These are phyloP conservation scores for Adansonia gregorii DNA, from an alignment of 441 rosid species.

Conservation along the genomic window DNA sequence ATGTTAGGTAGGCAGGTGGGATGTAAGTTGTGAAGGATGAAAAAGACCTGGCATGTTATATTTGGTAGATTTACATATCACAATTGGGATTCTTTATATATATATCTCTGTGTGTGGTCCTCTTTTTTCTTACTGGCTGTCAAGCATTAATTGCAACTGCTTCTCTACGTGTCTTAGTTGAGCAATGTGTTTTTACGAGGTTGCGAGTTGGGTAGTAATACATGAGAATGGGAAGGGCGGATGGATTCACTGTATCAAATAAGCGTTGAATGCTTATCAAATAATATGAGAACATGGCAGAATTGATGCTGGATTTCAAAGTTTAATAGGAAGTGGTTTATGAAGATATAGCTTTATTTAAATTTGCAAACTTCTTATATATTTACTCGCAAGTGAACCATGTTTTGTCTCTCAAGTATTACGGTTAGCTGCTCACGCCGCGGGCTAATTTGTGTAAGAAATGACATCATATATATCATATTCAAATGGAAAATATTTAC, in stretches of 20 bases:
- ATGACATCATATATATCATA: background rate
- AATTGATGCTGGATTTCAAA: too few species aligned
- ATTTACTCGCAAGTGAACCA: background rate
- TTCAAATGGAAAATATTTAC: constrained; percentile 1
- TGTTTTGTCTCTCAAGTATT: background rate
- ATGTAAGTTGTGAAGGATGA: constrained; percentile 16
- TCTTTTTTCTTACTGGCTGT: background rate
- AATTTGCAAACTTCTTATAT: background rate
- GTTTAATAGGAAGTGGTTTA: too few species aligned
- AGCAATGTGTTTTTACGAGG: constrained; percentile 10
- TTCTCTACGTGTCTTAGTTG: background rate
- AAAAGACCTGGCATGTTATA: constrained; percentile 7
- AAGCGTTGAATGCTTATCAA: too few species aligned
- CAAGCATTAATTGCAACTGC: background rate
- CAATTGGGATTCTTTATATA: background rate
- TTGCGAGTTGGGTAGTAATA: background rate
- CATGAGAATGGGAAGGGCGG: background rate
- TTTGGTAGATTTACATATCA: constrained; percentile 8
- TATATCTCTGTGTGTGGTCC: background rate
- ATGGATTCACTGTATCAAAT: too few species aligned
- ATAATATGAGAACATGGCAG: too few species aligned
- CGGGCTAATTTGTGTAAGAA: background rate
- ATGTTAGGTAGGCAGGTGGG: constrained; percentile 5
- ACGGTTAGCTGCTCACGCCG: background rate
- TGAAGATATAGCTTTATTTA: background rate